phyloP scores from a whole-genome alignment of 2,329 filamentous ascomycete genomes.

The Myriosclerotinia scirpicola region DNA sequence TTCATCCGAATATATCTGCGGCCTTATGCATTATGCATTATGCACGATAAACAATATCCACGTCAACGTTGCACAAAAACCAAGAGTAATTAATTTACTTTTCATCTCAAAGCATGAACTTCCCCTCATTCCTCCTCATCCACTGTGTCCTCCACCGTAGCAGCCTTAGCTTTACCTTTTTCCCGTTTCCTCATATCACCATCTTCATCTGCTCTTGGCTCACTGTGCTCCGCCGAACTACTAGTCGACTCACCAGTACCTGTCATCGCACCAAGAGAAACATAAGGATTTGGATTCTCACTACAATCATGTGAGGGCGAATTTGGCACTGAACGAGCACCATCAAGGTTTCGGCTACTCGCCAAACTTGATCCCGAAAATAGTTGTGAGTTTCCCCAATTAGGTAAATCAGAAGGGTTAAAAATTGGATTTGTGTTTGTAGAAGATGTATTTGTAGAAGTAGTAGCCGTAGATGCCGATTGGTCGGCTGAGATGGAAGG shows the following conservation, averaged over 20 bases:
- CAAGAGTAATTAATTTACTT: neutral
- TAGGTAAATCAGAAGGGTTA: slow-evolving; percentile 8
- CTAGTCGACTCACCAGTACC: slow-evolving; percentile 17
- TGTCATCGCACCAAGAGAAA: neutral
- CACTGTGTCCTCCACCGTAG: slow-evolving; percentile 49
- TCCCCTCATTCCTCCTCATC: slow-evolving; percentile 42
- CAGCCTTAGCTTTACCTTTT: slow-evolving; percentile 50
- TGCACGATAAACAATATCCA: slow-evolving; percentile 12
- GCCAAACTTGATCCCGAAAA: slow-evolving; percentile 29
- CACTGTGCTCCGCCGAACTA: slow-evolving; percentile 20
- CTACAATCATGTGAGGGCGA: slow-evolving; percentile 2
- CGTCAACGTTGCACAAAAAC: neutral
- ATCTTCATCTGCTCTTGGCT: slow-evolving; percentile 23
- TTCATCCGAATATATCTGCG: neutral
- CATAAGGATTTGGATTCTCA: neutral
- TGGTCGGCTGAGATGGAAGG: slow-evolving; percentile 34
- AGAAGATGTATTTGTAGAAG: slow-evolving; percentile 26
- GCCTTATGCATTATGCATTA: slow-evolving; percentile 15
- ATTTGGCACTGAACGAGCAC: neutral
- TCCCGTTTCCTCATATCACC: slow-evolving; percentile 29
- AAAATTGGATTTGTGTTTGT: slow-evolving; percentile 27
- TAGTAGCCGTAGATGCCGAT: slow-evolving; percentile 29
- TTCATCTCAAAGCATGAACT: slow-evolving; percentile 10
- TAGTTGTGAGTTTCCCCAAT: slow-evolving; percentile 31
- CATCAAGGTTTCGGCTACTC: slow-evolving; percentile 21